Base-by-base conservation (phyloP, 1,284 basidiomycete genomes). In the Ganoderma lucidum region DNA sequence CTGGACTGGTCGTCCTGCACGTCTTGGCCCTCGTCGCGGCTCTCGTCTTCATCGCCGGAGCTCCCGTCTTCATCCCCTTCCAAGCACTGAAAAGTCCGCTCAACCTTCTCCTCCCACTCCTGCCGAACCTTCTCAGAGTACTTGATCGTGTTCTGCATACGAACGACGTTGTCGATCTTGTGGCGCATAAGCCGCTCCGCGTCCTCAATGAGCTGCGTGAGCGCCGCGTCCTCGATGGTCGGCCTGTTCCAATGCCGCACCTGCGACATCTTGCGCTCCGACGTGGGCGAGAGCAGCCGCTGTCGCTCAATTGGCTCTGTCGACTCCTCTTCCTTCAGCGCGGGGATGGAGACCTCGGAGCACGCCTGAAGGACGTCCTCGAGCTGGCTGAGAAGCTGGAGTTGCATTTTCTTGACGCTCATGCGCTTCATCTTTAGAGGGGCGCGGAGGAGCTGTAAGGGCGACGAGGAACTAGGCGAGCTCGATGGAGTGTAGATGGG, bases 121-220 rank as follows among this genome's bases (percentile, higher is more conserved):
- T 94, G 93, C 80, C 98, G 92, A 35, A 98, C 95, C 82, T 98
- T 98, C 83, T 99, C 98, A 44, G 96, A 93, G 81, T 99, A 99
- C 70, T 96, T 88, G 74, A 99, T 98, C 32, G 96, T 99, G 79
- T 98, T 99, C 82, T 98, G 95, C 92, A 99, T 93, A 55, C 98
- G 93, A 69, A 96, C 95, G 61, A 99, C 94, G 71, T 93, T 96
- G 81, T 97, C 97, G 71, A 97, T 90, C 86, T 99, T 99, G 80
- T 94, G 91, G 45, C 94, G 88, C 86, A 98, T 94, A 45, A 97
- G 88, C 45, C 93, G 89, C 75, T 97, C 95, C 9, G 93, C 93
- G 77, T 99, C 97, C 69, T 91, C 88, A 65, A 94, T 88, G 41
- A 99, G 87, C 74, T 94, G 88, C 6, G 88, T 85, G 64, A 99